Conservation (phyloP, 208 protist species). For the Leishmania braziliensis region DNA sequence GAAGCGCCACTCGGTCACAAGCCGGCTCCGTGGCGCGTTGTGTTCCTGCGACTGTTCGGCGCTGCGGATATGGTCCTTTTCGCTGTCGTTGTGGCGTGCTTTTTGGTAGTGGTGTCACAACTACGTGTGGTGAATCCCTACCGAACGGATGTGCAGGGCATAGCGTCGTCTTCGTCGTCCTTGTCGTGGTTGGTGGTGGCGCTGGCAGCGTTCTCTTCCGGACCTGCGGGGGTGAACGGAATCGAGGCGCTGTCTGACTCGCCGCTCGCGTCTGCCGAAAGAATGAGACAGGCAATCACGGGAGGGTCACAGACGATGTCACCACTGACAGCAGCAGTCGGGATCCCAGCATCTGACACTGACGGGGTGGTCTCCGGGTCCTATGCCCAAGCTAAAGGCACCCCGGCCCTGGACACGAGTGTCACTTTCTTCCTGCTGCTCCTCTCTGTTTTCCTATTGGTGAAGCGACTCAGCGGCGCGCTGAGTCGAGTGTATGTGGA, state of each 20-base stretch:
- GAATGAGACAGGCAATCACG: not conserved
- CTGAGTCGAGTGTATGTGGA: conserved; percentile 57
- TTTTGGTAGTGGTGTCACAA: conserved; percentile 25
- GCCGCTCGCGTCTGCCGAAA: not conserved
- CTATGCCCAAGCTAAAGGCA: conserved; percentile 10
- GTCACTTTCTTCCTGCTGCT: conserved; percentile 25
- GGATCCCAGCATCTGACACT: not conserved
- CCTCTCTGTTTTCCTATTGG: conserved; percentile 36
- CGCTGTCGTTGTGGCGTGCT: conserved; percentile 30
- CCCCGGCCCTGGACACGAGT: conserved; percentile 14
- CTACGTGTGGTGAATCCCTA: not conserved
- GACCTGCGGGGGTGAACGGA: not conserved
- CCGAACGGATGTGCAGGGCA: not conserved
- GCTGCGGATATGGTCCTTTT: conserved; percentile 54
- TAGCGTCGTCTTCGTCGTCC: not conserved
- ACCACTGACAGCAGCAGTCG: not conserved
- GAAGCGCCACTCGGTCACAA: not conserved
- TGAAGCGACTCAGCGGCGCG: conserved; percentile 40
- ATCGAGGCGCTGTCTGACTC: not conserved
- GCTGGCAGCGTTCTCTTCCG: conserved; percentile 9
- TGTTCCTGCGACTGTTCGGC: conserved; percentile 45
- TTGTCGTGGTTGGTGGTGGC: conserved; percentile 11
- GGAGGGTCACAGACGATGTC: not conserved
- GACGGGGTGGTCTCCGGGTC: not conserved
- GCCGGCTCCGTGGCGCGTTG: conserved; percentile 23